A percentile compares a stretch with the other conserved stretches of the same genome.
These are phyloP conservation scores for Boletellus ananiceps DNA, from an alignment of 768 basidiomycete species.

Conservation along the genomic window DNA sequence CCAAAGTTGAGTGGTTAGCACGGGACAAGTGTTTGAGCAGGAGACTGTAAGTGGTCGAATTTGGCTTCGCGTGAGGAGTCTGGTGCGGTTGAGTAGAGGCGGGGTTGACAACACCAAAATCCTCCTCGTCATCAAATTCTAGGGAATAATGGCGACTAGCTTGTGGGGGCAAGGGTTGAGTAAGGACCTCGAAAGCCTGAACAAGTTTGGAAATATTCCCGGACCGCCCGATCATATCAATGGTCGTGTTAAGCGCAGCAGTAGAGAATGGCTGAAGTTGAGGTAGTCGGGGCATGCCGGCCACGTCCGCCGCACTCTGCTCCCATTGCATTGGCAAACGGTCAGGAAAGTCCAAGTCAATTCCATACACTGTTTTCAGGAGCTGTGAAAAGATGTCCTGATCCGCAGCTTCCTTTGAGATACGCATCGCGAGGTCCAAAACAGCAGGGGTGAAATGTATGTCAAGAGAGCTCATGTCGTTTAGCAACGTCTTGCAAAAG, in stretches of 20 bases:
- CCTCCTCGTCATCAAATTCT: slow-evolving; percentile 64
- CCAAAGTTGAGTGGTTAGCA: slow-evolving; percentile 46
- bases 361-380: slow-evolving; percentile 66
- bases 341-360: slow-evolving; percentile 75
- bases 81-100: slow-evolving; percentile 32
- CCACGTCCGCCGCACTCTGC: slow-evolving; percentile 1
- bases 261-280: slow-evolving; percentile 53
- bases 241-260: slow-evolving; percentile 63
- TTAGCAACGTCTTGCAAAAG: slow-evolving; percentile 48
- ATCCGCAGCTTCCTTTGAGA: slow-evolving; percentile 62
- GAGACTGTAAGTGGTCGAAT: slow-evolving; percentile 61
- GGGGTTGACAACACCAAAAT: slow-evolving; percentile 42
- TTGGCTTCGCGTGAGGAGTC: slow-evolving; percentile 49
- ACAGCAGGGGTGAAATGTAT: slow-evolving; percentile 54
- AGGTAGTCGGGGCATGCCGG: slow-evolving; percentile 10
- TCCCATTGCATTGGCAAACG: slow-evolving; percentile 40
- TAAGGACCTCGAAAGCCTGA: slow-evolving; percentile 74
- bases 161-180: slow-evolving; percentile 58
- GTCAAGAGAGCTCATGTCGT: slow-evolving; percentile 49
- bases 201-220: slow-evolving; percentile 64
- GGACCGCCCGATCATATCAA: slow-evolving; percentile 63
- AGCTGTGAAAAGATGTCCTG: slow-evolving; percentile 52
- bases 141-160: slow-evolving; percentile 41
- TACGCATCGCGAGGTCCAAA: slow-evolving; percentile 63
- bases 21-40: slow-evolving; percentile 56